Conservation (phyloP, 2,329 filamentous ascomycete genomes). For the Fusarium equiseti region DNA sequence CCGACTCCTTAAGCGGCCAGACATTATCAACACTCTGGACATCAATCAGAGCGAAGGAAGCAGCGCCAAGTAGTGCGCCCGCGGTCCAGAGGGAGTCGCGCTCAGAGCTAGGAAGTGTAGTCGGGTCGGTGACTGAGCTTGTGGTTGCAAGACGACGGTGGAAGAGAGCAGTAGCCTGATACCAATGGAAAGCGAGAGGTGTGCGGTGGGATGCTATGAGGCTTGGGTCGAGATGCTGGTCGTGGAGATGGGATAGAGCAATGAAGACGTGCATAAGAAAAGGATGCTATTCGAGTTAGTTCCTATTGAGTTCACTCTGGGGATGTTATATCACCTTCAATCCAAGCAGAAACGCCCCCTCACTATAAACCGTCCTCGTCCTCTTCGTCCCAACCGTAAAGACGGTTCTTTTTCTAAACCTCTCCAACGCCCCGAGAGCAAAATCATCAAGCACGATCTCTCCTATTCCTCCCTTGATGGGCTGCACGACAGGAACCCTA, state of each 20-base stretch:
- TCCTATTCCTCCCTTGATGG: constrained; percentile 22
- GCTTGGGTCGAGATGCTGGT: constrained; percentile 55
- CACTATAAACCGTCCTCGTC: constrained; percentile 51
- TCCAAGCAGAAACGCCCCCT: constrained; percentile 54
- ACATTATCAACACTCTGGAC: constrained; percentile 57
- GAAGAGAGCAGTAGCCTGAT: constrained; percentile 62
- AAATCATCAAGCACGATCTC: constrained; percentile 50
- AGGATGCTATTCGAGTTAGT: constrained; percentile 53
- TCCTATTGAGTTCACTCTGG: background rate
- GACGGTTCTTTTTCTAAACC: constrained; percentile 59
- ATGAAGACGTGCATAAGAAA: constrained; percentile 68
- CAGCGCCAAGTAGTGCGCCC: constrained; percentile 60
- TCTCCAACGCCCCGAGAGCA: constrained; percentile 54
- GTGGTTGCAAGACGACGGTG: constrained; percentile 55
- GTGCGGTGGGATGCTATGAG: constrained; percentile 42
- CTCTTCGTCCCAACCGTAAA: constrained; percentile 54
- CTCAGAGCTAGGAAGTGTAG: constrained; percentile 51
- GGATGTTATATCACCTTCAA: constrained; percentile 49
- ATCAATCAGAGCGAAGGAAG: constrained; percentile 60
- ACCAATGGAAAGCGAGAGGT: constrained; percentile 60
- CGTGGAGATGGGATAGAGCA: constrained; percentile 65
- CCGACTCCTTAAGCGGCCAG: constrained; percentile 66
- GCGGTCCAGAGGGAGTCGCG: constrained; percentile 63
- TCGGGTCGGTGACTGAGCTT: constrained; percentile 41
- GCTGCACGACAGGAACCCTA: constrained; percentile 45